Evolutionary conservation across 257 asterid genomes (phyloP).

Genomic region (Echium plantagineum): DNA sequence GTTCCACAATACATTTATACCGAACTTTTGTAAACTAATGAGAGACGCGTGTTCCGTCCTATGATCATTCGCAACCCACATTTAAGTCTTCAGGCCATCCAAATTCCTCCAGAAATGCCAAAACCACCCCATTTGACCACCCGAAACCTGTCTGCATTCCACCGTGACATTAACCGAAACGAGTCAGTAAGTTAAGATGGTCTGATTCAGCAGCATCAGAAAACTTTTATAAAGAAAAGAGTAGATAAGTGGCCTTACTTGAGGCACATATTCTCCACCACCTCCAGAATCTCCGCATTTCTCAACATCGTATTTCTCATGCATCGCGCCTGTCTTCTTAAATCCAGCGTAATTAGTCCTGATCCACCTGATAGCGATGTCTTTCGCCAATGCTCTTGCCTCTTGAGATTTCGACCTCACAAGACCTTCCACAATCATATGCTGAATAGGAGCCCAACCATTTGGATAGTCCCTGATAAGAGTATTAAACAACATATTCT

Average conservation of each 20-base stretch:
- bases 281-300: constrained; percentile 75
- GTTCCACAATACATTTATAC: too few relatives aligned
- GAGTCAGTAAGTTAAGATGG: not conserved
- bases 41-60: too few relatives aligned
- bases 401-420: constrained; percentile 34
- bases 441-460: constrained; percentile 96
- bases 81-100: constrained; percentile 64
- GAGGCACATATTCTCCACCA: constrained; percentile 88
- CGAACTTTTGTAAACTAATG: too few relatives aligned
- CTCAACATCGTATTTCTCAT: constrained; percentile 69
- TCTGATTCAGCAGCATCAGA: not conserved
- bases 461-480: constrained; percentile 79
- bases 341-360: constrained; percentile 60
- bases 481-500: not conserved
- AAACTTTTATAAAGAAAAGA: too few relatives aligned
- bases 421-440: constrained; percentile 84
- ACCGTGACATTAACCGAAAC: not conserved
- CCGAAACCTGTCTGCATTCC: constrained; percentile 85
- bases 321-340: constrained; percentile 66
- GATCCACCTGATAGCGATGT: constrained; percentile 66
- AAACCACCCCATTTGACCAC: constrained; percentile 88
- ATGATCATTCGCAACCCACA: constrained; percentile 27
- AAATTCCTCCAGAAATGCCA: constrained; percentile 80
- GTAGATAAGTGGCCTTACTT: constrained; percentile 32
- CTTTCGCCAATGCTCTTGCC: constrained; percentile 41